Conservation (phyloP, 2,329 filamentous ascomycete genomes). For the Fusarium lyarnte region DNA sequence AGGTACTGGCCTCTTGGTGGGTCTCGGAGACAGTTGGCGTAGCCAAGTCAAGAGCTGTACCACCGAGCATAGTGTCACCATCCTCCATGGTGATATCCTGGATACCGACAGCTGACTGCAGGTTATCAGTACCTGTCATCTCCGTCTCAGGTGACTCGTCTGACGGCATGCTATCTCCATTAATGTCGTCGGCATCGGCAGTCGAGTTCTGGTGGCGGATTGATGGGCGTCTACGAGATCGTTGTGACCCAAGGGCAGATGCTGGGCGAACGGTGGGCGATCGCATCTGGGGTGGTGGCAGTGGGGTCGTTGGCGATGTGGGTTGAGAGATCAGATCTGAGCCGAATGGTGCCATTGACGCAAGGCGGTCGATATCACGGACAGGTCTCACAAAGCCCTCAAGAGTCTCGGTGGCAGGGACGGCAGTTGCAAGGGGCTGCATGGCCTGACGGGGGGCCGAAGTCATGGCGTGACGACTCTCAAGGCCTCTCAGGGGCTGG, state of each 20-base stretch:
- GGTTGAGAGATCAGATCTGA: constrained; percentile 86
- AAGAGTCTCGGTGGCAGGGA: constrained; percentile 72
- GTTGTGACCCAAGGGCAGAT: constrained; percentile 61
- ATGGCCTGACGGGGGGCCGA: constrained; percentile 58
- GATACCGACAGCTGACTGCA: constrained; percentile 84
- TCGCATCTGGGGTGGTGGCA: constrained; percentile 70
- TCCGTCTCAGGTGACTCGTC: constrained; percentile 80
- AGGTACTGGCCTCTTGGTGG: constrained; percentile 83
- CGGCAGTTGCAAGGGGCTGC: constrained; percentile 74
- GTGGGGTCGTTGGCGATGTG: constrained; percentile 87
- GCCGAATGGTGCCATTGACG: constrained; percentile 79
- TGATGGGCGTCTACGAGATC: constrained; percentile 77
- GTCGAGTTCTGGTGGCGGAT: constrained; percentile 92
- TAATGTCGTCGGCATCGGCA: constrained; percentile 87
- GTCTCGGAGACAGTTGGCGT: constrained; percentile 83
- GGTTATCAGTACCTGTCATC: constrained; percentile 81
- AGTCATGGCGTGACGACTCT: constrained; percentile 59
- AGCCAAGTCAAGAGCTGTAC: constrained; percentile 76
- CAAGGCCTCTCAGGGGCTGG: constrained; percentile 62
- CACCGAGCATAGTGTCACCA: constrained; percentile 80
- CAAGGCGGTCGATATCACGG: constrained; percentile 82
- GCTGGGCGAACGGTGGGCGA: constrained; percentile 65
- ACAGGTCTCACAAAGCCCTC: constrained; percentile 84
- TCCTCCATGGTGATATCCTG: constrained; percentile 85
- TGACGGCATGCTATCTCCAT: constrained; percentile 83